Percentiles rank a stretch among this genome's conserved stretches.
Evolutionary conservation across 2,329 filamentous ascomycete species (phyloP).

Genomic region (Dendrostoma leiphaemia): DNA sequence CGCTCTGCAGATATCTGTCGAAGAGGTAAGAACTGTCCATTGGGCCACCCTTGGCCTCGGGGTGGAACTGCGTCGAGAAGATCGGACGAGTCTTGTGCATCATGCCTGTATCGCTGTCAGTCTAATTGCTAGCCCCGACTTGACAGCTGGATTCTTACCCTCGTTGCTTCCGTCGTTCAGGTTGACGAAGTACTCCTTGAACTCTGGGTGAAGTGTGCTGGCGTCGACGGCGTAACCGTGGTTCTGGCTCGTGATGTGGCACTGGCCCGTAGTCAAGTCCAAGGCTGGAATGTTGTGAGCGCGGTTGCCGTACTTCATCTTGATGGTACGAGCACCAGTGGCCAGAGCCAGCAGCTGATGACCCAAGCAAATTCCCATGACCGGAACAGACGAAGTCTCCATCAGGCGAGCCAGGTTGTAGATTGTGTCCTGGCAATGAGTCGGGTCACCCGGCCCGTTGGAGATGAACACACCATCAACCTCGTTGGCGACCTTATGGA

Average conservation of each 20-base stretch:
- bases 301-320: constrained; percentile 99
- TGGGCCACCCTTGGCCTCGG: constrained; percentile 94
- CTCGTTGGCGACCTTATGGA: constrained; percentile 97
- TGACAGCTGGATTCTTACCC: constrained; percentile 43
- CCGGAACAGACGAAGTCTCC: constrained; percentile 83
- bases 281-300: constrained; percentile 97
- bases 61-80: constrained; percentile 98
- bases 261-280: constrained; percentile 91
- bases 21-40: constrained; percentile 96
- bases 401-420: constrained; percentile 91
- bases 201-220: constrained; percentile 76
- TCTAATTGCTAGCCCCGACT: constrained; percentile 19
- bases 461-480: constrained; percentile 99
- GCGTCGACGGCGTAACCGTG: constrained; percentile 96
- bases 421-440: constrained; percentile 91
- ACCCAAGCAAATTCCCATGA: constrained; percentile 97
- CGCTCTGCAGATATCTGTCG: constrained; percentile 91
- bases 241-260: constrained; percentile 98
- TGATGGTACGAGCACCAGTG: constrained; percentile 84
- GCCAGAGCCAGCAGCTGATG: constrained; percentile 94
- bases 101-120: constrained; percentile 54
- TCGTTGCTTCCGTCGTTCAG: constrained; percentile 97
- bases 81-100: constrained; percentile 95
- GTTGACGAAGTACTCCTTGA: constrained; percentile 98
- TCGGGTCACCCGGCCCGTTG: constrained; percentile 97